These are phyloP conservation scores for Apiospora aurea DNA, from an alignment of 2,329 filamentous ascomycete species.

Conservation along the genomic window DNA sequence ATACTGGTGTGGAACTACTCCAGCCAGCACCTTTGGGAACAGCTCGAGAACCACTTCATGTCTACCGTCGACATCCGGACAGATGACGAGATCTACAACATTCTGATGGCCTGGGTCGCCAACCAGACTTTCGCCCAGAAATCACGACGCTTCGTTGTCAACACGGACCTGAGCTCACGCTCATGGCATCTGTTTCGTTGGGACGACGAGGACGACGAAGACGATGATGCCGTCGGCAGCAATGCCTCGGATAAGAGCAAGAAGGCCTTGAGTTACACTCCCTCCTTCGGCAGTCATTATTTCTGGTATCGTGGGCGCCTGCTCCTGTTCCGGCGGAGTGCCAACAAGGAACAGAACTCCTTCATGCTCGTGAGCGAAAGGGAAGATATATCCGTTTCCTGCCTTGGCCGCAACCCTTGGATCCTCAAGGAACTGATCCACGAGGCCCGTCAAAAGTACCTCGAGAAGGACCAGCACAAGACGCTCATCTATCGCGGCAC, in stretches of 20 bases:
- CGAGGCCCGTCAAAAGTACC: slow-evolving; percentile 63
- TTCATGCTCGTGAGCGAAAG: slow-evolving; percentile 55
- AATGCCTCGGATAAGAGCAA: slow-evolving; percentile 50
- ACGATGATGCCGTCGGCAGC: slow-evolving; percentile 43
- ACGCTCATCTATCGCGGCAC: slow-evolving; percentile 71
- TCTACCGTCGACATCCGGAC: slow-evolving; percentile 70
- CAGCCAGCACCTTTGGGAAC: slow-evolving; percentile 53
- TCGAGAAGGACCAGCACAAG: slow-evolving; percentile 65
- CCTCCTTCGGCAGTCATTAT: slow-evolving; percentile 70
- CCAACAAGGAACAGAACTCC: slow-evolving; percentile 52
- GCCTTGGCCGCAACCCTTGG: slow-evolving; percentile 66
- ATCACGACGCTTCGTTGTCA: slow-evolving; percentile 69
- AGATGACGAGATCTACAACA: slow-evolving; percentile 77
- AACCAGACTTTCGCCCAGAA: slow-evolving; percentile 65
- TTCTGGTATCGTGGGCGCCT: slow-evolving; percentile 71
- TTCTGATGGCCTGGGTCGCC: slow-evolving; percentile 74
- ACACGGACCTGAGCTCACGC: slow-evolving; percentile 65
- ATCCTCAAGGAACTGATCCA: slow-evolving; percentile 68
- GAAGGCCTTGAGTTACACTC: slow-evolving; percentile 67
- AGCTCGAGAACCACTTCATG: slow-evolving; percentile 64
- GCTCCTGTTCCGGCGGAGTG: slow-evolving; percentile 63
- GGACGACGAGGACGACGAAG: slow-evolving; percentile 54
- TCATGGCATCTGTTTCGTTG: slow-evolving; percentile 56
- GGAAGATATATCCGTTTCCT: slow-evolving; percentile 67
- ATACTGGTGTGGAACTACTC: slow-evolving; percentile 62